phyloP scores from a whole-genome alignment of 1,139 yeast species.

The Candida sojae region DNA sequence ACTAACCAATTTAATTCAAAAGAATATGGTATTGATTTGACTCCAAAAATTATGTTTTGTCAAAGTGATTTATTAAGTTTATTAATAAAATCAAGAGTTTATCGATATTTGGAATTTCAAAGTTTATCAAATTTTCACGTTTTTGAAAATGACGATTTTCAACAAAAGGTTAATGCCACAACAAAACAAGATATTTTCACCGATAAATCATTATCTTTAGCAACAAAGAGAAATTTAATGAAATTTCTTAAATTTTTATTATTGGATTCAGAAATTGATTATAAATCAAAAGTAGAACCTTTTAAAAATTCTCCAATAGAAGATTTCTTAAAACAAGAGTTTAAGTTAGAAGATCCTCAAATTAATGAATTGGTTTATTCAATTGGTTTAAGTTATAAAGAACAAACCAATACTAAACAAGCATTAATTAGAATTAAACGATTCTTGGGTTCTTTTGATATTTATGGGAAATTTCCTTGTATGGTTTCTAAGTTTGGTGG shows the following conservation, averaged over 20 bases:
- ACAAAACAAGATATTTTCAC: constrained; percentile 90
- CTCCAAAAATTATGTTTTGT: constrained; percentile 89
- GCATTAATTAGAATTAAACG: constrained; percentile 83
- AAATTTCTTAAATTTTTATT: constrained; percentile 87
- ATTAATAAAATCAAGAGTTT: constrained; percentile 80
- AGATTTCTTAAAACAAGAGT: constrained; percentile 59
- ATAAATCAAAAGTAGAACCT: constrained; percentile 39
- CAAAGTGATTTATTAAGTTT: constrained; percentile 80
- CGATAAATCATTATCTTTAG: constrained; percentile 73
- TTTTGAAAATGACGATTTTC: constrained; percentile 82
- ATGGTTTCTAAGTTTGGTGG: constrained; percentile 93
- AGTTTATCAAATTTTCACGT: constrained; percentile 88
- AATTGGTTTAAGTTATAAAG: constrained; percentile 72
- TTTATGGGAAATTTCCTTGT: constrained; percentile 93
- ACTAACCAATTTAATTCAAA: constrained; percentile 55
- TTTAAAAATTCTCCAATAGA: constrained; percentile 56
- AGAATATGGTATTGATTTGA: constrained; percentile 83
- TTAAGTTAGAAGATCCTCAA: constrained; percentile 73
- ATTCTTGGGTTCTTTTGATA: constrained; percentile 82
- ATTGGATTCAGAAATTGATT: constrained; percentile 53
- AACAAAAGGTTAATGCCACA: constrained; percentile 68
- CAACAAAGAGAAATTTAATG: constrained; percentile 86
- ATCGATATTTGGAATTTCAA: constrained; percentile 89
- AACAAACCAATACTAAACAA: constrained; percentile 63
- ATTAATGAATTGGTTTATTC: constrained; percentile 81